Evolutionary conservation across 345 rosid genomes (phyloP).

Genomic region (Gossypium turneri): DNA sequence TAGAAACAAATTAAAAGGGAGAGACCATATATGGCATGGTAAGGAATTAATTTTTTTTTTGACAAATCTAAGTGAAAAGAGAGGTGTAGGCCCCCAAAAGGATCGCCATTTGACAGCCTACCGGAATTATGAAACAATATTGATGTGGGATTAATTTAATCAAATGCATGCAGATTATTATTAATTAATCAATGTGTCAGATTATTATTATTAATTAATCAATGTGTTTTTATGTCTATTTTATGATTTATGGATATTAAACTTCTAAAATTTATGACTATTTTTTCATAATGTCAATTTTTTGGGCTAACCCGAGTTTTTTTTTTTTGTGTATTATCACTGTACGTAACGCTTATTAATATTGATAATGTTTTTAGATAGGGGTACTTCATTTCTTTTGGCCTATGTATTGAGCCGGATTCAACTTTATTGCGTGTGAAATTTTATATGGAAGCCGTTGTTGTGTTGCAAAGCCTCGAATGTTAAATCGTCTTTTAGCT

Average conservation of each 20-base stretch:
- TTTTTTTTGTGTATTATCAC: too few relatives aligned
- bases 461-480: conserved; percentile 32
- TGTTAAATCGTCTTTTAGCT: conserved; percentile 38
- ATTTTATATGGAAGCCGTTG: conserved; percentile 36
- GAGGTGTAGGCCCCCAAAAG: conserved; percentile 7
- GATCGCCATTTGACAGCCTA: conserved; percentile 17
- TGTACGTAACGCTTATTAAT: too few relatives aligned
- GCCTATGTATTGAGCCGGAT: conserved; percentile 24
- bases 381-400: conserved; percentile 10
- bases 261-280: too few relatives aligned
- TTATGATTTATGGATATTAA: too few relatives aligned
- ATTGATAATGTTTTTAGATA: too few relatives aligned
- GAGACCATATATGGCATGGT: neutral
- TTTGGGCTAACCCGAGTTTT: accelerated
- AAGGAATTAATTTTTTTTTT: neutral
- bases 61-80: conserved; percentile 15
- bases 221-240: too few relatives aligned
- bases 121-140: conserved; percentile 7
- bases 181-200: too few relatives aligned
- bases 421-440: conserved; percentile 25
- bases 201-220: too few relatives aligned
- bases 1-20: neutral
- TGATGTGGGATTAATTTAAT: neutral
- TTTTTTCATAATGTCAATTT: too few relatives aligned
- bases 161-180: neutral